Conservation (phyloP, 1,284 basidiomycete species). For the Irpex sp. region DNA sequence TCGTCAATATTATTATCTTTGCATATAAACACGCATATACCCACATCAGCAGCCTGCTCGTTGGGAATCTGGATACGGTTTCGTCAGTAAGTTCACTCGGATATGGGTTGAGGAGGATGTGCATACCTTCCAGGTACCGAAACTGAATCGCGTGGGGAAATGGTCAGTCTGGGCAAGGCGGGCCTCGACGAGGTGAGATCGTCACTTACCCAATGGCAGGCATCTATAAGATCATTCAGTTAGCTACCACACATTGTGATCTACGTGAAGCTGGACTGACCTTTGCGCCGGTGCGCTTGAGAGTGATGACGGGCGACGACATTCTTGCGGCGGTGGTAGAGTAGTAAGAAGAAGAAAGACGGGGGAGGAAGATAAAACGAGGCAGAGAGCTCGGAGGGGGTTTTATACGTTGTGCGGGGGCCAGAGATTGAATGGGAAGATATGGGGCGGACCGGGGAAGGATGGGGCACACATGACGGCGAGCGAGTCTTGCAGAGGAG, state of each 20-base stretch:
- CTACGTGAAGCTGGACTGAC: conserved; percentile 27
- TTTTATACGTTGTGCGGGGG: background rate
- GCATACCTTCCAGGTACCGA: conserved; percentile 68
- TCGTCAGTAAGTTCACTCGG: background rate
- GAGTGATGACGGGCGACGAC: conserved; percentile 39
- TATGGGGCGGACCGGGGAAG: background rate
- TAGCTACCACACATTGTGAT: conserved; percentile 7
- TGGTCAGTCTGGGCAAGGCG: conserved; percentile 6
- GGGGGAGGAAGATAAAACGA: conserved; percentile 10
- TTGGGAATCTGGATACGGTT: conserved; percentile 47
- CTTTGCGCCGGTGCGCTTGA: conserved; percentile 62
- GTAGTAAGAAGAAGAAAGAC: conserved; percentile 11
- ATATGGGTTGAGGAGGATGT: background rate
- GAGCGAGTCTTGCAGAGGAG: background rate
- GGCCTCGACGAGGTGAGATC: background rate
- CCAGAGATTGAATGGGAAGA: background rate
- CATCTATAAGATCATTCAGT: conserved; percentile 39
- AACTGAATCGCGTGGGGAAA: conserved; percentile 32
- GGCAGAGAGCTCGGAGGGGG: background rate
- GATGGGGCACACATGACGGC: background rate
- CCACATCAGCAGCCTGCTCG: conserved; percentile 55
- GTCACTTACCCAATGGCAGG: conserved; percentile 52
- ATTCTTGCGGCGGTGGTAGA: conserved; percentile 13
- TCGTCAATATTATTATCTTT: background rate
- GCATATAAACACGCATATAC: conserved; percentile 15